phyloP scores from a whole-genome alignment of 352 stramenopile genomes.

The Phytophthora multivora region DNA sequence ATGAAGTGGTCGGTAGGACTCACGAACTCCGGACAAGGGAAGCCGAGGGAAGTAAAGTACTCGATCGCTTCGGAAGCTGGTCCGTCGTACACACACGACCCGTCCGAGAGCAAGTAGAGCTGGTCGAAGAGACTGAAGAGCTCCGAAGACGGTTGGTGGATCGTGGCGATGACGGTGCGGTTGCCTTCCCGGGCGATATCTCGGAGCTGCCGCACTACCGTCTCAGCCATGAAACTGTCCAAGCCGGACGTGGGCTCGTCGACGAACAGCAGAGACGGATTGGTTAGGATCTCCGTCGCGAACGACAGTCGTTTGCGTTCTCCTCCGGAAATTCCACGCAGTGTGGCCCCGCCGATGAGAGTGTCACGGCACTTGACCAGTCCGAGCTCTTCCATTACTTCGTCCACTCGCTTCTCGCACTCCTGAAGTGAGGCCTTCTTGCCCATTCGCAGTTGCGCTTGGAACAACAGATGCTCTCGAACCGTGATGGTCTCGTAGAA shows the following conservation, averaged over 20 bases:
- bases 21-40: constrained; percentile 37
- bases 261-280: constrained; percentile 82
- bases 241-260: constrained; percentile 83
- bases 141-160: constrained; percentile 60
- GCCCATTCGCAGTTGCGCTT: constrained; percentile 70
- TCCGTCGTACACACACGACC: constrained; percentile 38
- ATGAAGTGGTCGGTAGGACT: constrained; percentile 54
- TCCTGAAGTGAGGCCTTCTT: constrained; percentile 7
- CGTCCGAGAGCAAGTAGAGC: constrained; percentile 42
- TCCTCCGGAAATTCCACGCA: constrained; percentile 69
- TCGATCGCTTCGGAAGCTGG: constrained; percentile 32
- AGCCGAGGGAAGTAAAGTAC: constrained; percentile 38
- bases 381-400: constrained; percentile 49
- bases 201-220: constrained; percentile 52
- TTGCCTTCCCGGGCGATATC: constrained; percentile 69
- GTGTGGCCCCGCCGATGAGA: constrained; percentile 38
- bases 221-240: constrained; percentile 63
- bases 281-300: constrained; percentile 83
- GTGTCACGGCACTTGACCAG: constrained; percentile 52
- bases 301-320: constrained; percentile 82
- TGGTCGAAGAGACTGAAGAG: constrained; percentile 35
- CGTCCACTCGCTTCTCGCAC: constrained; percentile 36
- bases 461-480: constrained; percentile 81
- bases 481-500: constrained; percentile 87
- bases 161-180: constrained; percentile 86